Evolutionary conservation across 2,329 filamentous ascomycete species (phyloP), one percentile per base, ranked within the genome.

Genomic region (Pleoardoris graminearum): DNA sequence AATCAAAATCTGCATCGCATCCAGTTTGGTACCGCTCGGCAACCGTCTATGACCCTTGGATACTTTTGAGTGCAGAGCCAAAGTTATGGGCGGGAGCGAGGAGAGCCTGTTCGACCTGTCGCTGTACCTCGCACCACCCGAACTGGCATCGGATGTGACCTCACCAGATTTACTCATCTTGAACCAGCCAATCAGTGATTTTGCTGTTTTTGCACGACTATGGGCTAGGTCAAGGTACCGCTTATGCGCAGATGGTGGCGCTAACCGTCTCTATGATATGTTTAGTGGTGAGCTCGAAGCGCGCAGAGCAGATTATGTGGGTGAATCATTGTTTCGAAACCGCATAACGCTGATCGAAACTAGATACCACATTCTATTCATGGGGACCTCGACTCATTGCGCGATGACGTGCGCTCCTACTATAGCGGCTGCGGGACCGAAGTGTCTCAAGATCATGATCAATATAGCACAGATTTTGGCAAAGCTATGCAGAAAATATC

Each of bases 211-310:
- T 56, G 63, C 71, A 25, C 70, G 72, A 10, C 67, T 82, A 11
- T 80, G 79, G 75, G 65, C 67, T 22, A 76, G 79, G 56, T 87
- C 89, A 47, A 77, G 76, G 19, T 81, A 86, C 55, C 83, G 82
- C 21, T 80, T 97, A 48, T 96, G 91, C 53, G 94, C 91, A 23
- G 94, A 99, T 76, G 94, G 92, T 50, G 94, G 91, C 21, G 92
- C 92, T 39, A 96, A 97, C 68, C 82, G 85, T 32, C 80, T 97
- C 17, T 80, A 82, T 59, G 73, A 84, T 59, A 76, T 79, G 58
- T 74, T 80, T 58, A 51, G 64, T 22, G 67, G 63, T 16, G 57
- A 57, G 7, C 48, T 63, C 29, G 55, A 57, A 50, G 32, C 50
- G 12, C 58, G 58, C 25, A 62, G 69, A 52, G 51, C 48, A 8